A percentile compares a stretch with the other conserved stretches of the same genome.
Evolutionary conservation across 768 basidiomycete species (phyloP).

Genomic region (Postia placenta): DNA sequence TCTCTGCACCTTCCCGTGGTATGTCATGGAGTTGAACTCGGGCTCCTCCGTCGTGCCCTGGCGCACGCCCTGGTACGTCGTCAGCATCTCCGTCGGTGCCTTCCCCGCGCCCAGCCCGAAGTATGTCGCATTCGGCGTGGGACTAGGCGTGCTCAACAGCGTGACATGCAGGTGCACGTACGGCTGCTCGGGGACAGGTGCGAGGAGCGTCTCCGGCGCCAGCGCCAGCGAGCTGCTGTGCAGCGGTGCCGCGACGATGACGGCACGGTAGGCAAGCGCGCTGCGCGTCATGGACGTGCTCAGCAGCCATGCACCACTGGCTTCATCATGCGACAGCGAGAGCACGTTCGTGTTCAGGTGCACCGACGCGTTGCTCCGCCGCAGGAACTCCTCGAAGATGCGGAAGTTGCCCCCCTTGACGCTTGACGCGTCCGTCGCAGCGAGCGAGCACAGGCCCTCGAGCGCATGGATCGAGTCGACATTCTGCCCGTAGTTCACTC

Average conservation of each 20-base stretch:
- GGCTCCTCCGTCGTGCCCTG: slow-evolving; percentile 40
- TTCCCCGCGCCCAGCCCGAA: slow-evolving; percentile 49
- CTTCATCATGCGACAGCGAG: slow-evolving; percentile 24
- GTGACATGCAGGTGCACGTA: slow-evolving; percentile 89
- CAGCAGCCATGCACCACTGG: slow-evolving; percentile 47
- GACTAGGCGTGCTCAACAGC: slow-evolving; percentile 71
- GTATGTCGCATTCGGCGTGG: slow-evolving; percentile 55
- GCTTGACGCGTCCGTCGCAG: slow-evolving; percentile 56
- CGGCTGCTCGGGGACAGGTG: slow-evolving; percentile 58
- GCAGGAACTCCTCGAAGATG: slow-evolving; percentile 79
- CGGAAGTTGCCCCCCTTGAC: slow-evolving; percentile 79
- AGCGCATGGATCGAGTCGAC: slow-evolving; percentile 70
- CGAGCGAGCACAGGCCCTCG: slow-evolving; percentile 66
- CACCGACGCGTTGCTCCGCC: slow-evolving; percentile 61
- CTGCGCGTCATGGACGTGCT: slow-evolving; percentile 28
- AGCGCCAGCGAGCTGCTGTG: slow-evolving; percentile 58
- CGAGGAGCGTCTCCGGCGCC: slow-evolving; percentile 38
- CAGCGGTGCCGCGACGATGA: slow-evolving; percentile 87
- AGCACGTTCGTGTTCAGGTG: slow-evolving; percentile 64
- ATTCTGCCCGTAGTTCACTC: slow-evolving; percentile 83
- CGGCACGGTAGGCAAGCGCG: slow-evolving; percentile 49
- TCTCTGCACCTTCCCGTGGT: slow-evolving; percentile 52
- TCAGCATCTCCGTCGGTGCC: slow-evolving; percentile 64
- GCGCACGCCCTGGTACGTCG: slow-evolving; percentile 57
- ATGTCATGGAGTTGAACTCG: slow-evolving; percentile 84